phyloP scores from a whole-genome alignment of 1,284 basidiomycete genomes.

The Polyporus tsugae region DNA sequence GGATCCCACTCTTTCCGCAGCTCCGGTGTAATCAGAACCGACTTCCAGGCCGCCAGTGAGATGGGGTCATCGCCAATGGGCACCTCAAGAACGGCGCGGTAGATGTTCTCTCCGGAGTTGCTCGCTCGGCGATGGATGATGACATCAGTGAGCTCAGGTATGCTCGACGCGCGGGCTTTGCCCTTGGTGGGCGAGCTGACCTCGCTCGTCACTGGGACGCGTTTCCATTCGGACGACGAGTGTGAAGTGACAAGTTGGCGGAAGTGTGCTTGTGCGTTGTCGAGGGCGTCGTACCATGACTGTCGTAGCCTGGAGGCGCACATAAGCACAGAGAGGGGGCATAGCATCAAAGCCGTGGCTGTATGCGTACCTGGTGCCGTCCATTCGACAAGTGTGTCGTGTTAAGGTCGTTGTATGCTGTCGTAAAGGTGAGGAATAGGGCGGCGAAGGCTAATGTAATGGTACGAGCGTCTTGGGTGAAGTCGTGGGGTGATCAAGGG shows the following conservation, averaged over 20 bases:
- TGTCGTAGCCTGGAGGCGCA: slow-evolving; percentile 63
- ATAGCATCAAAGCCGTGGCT: no score
- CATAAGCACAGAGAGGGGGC: not conserved
- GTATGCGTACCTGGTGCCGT: slow-evolving; percentile 48
- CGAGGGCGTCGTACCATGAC: slow-evolving; percentile 77
- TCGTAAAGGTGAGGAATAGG: slow-evolving; percentile 14
- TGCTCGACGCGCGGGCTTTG: slow-evolving; percentile 57
- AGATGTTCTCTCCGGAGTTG: slow-evolving; percentile 79
- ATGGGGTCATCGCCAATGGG: slow-evolving; percentile 67
- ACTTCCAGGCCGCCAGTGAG: slow-evolving; percentile 83
- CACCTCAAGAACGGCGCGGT: slow-evolving; percentile 85
- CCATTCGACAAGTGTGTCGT: slow-evolving; percentile 41
- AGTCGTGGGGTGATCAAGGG: slow-evolving; percentile 25
- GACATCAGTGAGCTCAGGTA: slow-evolving; percentile 72
- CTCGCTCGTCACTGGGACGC: slow-evolving; percentile 59
- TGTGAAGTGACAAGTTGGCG: slow-evolving; percentile 72
- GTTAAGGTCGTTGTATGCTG: slow-evolving; percentile 19
- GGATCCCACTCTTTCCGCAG: slow-evolving; percentile 92
- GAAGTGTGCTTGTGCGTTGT: slow-evolving; percentile 75
- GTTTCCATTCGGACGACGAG: slow-evolving; percentile 74
- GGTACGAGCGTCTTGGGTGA: slow-evolving; percentile 24
- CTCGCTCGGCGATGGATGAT: slow-evolving; percentile 70
- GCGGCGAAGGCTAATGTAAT: slow-evolving; percentile 9
- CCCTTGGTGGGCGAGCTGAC: slow-evolving; percentile 59
- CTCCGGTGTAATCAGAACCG: slow-evolving; percentile 86